These are phyloP conservation scores for Tylopilus intermedius DNA, from an alignment of 768 basidiomycete genomes.

Conservation along the genomic window DNA sequence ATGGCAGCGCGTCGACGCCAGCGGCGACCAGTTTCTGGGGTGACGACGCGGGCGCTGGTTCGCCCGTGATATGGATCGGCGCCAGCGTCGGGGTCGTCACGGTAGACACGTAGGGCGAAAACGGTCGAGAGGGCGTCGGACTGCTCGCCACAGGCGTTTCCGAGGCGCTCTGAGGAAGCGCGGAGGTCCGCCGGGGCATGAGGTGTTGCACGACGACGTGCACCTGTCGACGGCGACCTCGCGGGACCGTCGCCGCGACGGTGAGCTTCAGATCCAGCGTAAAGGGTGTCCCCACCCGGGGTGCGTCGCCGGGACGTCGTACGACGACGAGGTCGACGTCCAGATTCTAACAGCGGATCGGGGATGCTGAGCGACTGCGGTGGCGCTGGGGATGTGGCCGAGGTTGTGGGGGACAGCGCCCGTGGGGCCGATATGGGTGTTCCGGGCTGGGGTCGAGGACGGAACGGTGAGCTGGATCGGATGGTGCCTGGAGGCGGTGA, in stretches of 20 bases:
- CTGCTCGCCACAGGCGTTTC: slow-evolving; percentile 5
- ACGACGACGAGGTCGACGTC: slow-evolving; percentile 56
- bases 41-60: slow-evolving; percentile 3
- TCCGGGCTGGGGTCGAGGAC: slow-evolving; percentile 29
- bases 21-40: slow-evolving; percentile 10
- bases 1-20: slow-evolving; percentile 8
- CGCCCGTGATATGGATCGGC: neutral
- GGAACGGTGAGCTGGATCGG: slow-evolving; percentile 41
- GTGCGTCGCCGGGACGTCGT: slow-evolving; percentile 39
- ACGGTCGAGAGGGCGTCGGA: slow-evolving; percentile 2
- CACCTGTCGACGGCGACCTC: slow-evolving; percentile 34
- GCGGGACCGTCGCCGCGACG: slow-evolving; percentile 42
- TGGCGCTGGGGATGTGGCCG: slow-evolving; percentile 17
- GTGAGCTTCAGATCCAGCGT: slow-evolving; percentile 49
- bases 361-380: slow-evolving; percentile 21
- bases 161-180: slow-evolving; percentile 7
- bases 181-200: slow-evolving; percentile 35
- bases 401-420: slow-evolving; percentile 31
- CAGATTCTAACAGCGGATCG: slow-evolving; percentile 35
- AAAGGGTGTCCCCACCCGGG: slow-evolving; percentile 58
- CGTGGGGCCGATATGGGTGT: slow-evolving; percentile 22
- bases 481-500: slow-evolving; percentile 50
- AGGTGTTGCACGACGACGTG: slow-evolving; percentile 67
- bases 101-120: slow-evolving; percentile 8
- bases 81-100: slow-evolving; percentile 7